Base-by-base conservation (phyloP, 176 grass and related monocot genomes). In the Aegilops tauschii region DNA sequence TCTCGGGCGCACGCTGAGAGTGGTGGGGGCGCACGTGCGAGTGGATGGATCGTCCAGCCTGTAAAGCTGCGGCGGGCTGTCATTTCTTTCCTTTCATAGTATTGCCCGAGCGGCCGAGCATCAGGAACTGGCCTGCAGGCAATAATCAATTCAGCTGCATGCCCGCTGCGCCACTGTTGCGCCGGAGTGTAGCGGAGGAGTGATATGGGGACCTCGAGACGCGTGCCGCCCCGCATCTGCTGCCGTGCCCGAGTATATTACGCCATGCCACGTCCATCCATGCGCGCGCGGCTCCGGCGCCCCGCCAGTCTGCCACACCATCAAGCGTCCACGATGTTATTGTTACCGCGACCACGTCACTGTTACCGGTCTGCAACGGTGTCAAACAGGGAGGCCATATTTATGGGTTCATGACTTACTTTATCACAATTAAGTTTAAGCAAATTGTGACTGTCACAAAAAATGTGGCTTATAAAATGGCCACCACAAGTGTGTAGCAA, bases 141-240 rank as follows among this genome's bases (percentile, higher is more conserved):
- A 35, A 69, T 82, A 82, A 82, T 82, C 64, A 67, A 65, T 45
- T 11, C 13, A 31, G 80, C 62, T 54, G 80, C 80, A 82, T 49
- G 79, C 42, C 28, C 79, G 16, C 56, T 25, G 12, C 32, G 16
- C 21, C 23, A 20, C 61, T 44, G 39, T 81, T 45, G 44, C 25
- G 25, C 72, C 28, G 42, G n/a, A 65, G 2, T 27, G 34, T 25
- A 35, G 58, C 28, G 42, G n/a, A 65, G 10, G 42, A 44, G 59
- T 73, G 18, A 56, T 56, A 29, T 20, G 25, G 14, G 14, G 45
- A 12, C 65, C n/a, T 72, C 32, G 67, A 20, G 11, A 4, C 2
- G 21, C 34, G 49, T 83, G 81, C 78, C 61, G 2, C 18, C 12
- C 67, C 80, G 54, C 32, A 35, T 83, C 67, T 61, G 67, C 34